phyloP scores from a whole-genome alignment of 371 early-diverging fungal species.

The Lichtheimia corymbifera region DNA sequence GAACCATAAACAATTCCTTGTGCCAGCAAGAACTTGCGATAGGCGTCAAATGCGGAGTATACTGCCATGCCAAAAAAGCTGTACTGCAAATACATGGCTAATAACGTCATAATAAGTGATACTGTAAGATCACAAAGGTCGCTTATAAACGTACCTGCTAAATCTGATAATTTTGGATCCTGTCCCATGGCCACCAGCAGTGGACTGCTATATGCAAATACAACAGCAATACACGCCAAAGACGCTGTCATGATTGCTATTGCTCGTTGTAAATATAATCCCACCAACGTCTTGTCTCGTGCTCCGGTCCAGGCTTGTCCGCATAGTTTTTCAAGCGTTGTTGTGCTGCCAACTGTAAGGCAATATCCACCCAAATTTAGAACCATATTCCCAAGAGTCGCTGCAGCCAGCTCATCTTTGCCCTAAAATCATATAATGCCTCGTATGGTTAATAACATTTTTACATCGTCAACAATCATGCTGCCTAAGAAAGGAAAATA shows the following conservation, averaged over 20 bases:
- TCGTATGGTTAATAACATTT: too few relatives aligned
- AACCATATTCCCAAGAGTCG: slow-evolving; percentile 14
- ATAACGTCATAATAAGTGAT: not conserved
- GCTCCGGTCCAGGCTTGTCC: slow-evolving; percentile 84
- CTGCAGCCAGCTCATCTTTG: slow-evolving; percentile 9
- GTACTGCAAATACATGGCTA: not conserved
- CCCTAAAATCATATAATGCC: slow-evolving; percentile 2
- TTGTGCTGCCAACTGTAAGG: slow-evolving; percentile 41
- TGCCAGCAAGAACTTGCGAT: slow-evolving; percentile 7
- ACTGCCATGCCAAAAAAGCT: not conserved
- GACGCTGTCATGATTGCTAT: slow-evolving; percentile 66
- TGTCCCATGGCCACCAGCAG: slow-evolving; percentile 6
- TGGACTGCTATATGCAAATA: slow-evolving; percentile 63
- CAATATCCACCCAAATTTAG: not conserved
- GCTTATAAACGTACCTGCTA: not conserved
- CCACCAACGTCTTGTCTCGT: slow-evolving; percentile 68
- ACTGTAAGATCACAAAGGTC: not conserved
- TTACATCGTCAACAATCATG: too few relatives aligned
- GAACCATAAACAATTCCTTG: not conserved
- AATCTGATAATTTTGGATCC: slow-evolving; percentile 4
- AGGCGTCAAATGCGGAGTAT: slow-evolving; percentile 4
- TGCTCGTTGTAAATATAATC: slow-evolving; percentile 83
- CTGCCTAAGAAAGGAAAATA: too few relatives aligned
- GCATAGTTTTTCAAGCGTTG: slow-evolving; percentile 83
- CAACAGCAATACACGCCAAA: slow-evolving; percentile 65